A percentile compares a stretch with the other conserved stretches of the same genome.
phyloP scores from a whole-genome alignment of 768 basidiomycete species.

The Postia placenta region DNA sequence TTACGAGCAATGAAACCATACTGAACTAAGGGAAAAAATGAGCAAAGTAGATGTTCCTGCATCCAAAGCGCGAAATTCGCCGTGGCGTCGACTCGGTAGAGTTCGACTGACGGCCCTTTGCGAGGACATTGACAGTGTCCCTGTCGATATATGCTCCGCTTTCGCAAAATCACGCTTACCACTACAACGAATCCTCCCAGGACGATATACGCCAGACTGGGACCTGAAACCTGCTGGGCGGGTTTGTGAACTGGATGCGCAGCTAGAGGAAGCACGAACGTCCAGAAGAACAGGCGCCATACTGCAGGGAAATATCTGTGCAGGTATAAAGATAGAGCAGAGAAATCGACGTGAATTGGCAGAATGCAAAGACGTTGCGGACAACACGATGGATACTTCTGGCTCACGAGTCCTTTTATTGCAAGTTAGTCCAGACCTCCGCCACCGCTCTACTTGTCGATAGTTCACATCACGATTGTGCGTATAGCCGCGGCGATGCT shows the following conservation, averaged over 20 bases:
- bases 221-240: conserved; percentile 39
- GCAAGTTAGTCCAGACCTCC: too few relatives aligned
- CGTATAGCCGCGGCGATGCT: too few relatives aligned
- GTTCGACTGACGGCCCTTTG: not conserved
- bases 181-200: conserved; percentile 51
- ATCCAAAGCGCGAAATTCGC: not conserved
- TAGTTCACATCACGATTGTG: too few relatives aligned
- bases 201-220: conserved; percentile 54
- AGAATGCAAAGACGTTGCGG: too few relatives aligned
- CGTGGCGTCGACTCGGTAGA: not conserved
- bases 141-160: not conserved
- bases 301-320: too few relatives aligned
- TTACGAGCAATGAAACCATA: conserved; percentile 74
- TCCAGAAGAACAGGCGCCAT: conserved; percentile 17
- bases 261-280: conserved; percentile 19
- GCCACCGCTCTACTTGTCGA: too few relatives aligned
- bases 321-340: too few relatives aligned
- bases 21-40: conserved; percentile 58
- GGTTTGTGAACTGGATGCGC: conserved; percentile 21
- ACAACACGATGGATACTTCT: too few relatives aligned
- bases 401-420: too few relatives aligned
- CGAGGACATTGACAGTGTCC: too few relatives aligned
- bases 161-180: conserved; percentile 29
- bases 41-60: too few relatives aligned
- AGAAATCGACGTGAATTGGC: too few relatives aligned